phyloP scores from a whole-genome alignment of 768 basidiomycete genomes.

The Tricholoma saponaceum region DNA sequence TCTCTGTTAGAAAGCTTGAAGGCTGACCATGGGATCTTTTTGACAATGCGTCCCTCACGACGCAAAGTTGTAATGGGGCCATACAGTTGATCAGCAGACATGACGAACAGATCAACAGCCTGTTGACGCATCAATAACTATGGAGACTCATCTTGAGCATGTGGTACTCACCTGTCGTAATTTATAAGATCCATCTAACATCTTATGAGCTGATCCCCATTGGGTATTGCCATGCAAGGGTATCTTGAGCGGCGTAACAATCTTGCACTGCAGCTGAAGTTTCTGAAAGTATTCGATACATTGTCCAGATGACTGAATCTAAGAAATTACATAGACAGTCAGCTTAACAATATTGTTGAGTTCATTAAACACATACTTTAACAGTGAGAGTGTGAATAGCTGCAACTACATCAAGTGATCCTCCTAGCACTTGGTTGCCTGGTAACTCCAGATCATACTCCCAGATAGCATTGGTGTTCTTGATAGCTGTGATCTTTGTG shows the following conservation, averaged over 20 bases:
- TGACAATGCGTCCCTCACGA: background rate
- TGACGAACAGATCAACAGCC: conserved; percentile 8
- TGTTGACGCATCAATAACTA: conserved; percentile 1
- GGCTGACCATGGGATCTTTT: conserved; percentile 10
- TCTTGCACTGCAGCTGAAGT: conserved; percentile 14
- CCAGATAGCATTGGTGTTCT: conserved; percentile 28
- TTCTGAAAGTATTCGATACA: conserved; percentile 19
- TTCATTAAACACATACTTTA: conserved; percentile 20
- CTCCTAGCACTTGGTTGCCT: conserved; percentile 21
- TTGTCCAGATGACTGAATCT: conserved; percentile 24
- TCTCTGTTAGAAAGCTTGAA: conserved; percentile 7
- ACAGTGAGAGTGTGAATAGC: conserved; percentile 23
- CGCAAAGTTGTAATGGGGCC: conserved; percentile 10
- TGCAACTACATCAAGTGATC: conserved; percentile 26
- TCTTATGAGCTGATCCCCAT: conserved; percentile 4
- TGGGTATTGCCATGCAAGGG: conserved; percentile 15
- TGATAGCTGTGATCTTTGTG: conserved; percentile 22
- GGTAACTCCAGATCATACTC: conserved; percentile 23
- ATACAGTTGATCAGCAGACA: conserved; percentile 4
- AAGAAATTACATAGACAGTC: background rate
- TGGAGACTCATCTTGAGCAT: background rate
- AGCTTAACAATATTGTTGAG: background rate
- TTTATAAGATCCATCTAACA: conserved; percentile 4
- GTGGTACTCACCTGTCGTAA: conserved; percentile 4
- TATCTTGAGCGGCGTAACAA: conserved; percentile 14